Evolutionary conservation across 148 eudicot genomes (phyloP).

Genomic region (Nepenthes mirabilis): DNA sequence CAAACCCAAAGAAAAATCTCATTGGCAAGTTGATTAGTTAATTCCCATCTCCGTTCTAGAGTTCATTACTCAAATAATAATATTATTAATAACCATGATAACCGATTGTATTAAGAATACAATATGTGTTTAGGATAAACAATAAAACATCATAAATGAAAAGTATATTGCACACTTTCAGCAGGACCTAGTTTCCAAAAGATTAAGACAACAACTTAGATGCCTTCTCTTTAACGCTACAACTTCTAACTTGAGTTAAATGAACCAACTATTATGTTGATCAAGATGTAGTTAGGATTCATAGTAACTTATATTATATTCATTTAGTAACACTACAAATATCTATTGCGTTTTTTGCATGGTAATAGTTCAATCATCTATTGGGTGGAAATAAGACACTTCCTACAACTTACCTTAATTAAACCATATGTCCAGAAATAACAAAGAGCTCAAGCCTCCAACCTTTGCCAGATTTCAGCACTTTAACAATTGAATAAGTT

Average conservation of each 20-base stretch:
- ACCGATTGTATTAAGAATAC: too few relatives aligned
- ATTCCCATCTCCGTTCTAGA: constrained; percentile 60
- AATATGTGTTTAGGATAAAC: too few relatives aligned
- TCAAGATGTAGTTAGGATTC: constrained; percentile 45
- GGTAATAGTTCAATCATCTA: neutral
- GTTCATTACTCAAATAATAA: constrained; percentile 80
- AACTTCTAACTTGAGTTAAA: constrained; percentile 86
- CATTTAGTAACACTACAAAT: neutral
- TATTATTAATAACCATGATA: constrained; percentile 10
- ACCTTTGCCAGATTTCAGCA: constrained; percentile 55
- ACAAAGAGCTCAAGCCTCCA: constrained; percentile 70
- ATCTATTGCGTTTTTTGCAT: neutral
- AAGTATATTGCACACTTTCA: constrained; percentile 41
- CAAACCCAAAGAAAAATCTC: constrained; percentile 69
- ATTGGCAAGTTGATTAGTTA: constrained; percentile 60
- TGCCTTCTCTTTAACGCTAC: constrained; percentile 62
- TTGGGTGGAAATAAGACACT: neutral
- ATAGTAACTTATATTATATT: neutral
- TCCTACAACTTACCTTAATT: constrained; percentile 22
- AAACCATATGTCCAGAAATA: constrained; percentile 61
- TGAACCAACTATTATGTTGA: constrained; percentile 95
- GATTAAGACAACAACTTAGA: constrained; percentile 81
- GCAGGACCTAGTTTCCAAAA: constrained; percentile 96
- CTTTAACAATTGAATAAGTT: constrained; percentile 69
- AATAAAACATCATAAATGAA: neutral